These are phyloP conservation scores for button mushroom (Agaricus bisporus) DNA, from an alignment of 768 basidiomycete genomes.

Conservation along the genomic window DNA sequence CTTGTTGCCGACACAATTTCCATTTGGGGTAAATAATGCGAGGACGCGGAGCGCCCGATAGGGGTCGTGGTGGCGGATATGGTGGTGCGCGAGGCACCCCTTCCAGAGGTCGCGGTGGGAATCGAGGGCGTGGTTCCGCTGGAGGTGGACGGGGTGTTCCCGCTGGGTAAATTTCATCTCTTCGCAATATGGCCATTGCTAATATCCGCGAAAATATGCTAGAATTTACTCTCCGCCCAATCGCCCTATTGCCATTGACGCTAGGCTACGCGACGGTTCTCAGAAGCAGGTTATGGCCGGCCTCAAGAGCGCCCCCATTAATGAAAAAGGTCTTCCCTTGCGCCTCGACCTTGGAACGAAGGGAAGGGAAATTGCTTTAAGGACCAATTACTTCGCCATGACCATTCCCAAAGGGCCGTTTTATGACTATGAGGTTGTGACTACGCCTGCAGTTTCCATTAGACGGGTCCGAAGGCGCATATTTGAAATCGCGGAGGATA, in stretches of 20 bases:
- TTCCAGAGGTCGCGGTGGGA: conserved; percentile 20
- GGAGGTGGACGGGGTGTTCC: conserved; percentile 22
- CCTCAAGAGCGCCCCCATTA: conserved; percentile 26
- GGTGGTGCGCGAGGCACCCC: neutral
- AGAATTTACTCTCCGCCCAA: conserved; percentile 36
- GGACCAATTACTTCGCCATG: conserved; percentile 68
- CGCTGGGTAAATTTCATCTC: conserved; percentile 26
- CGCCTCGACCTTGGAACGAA: conserved; percentile 52
- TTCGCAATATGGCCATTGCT: conserved; percentile 3
- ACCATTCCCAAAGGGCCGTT: conserved; percentile 40
- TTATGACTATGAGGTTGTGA: conserved; percentile 58
- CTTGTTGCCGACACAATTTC: no score
- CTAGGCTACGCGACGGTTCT: conserved; percentile 34
- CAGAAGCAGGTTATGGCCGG: conserved; percentile 35
- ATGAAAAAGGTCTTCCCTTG: conserved; percentile 41
- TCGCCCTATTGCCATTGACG: conserved; percentile 32
- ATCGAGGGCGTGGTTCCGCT: conserved; percentile 32
- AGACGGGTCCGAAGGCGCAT: conserved; percentile 52
- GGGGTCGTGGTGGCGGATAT: neutral
- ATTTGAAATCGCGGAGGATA: conserved; percentile 55
- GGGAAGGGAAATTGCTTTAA: conserved; percentile 43
- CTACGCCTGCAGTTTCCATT: conserved; percentile 45
- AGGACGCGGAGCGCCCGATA: neutral
- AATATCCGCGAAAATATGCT: conserved; percentile 9
- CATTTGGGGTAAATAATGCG: conserved; percentile 16